Conservation (phyloP, 176 grass and related monocot species). For the Leersia perrieri region DNA sequence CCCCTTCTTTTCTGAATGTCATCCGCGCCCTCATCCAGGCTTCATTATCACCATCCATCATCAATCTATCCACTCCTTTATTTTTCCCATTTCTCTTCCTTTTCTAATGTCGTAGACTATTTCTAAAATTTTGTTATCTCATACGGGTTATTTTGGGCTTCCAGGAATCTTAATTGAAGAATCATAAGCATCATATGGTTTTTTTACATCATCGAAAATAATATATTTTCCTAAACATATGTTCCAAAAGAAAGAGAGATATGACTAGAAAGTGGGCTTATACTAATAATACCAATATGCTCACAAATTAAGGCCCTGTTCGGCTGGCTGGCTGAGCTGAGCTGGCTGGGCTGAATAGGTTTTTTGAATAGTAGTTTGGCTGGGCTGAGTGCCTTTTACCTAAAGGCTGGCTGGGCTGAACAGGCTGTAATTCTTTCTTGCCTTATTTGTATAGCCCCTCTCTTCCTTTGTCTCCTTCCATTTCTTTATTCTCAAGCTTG, state of each 20-base stretch:
- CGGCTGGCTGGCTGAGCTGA: too few species aligned
- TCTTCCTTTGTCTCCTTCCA: constrained; percentile 39
- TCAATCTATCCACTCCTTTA: constrained; percentile 8
- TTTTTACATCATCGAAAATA: background rate
- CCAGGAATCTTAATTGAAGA: background rate
- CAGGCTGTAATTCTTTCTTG: background rate
- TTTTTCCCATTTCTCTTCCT: background rate
- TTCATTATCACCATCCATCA: constrained; percentile 36
- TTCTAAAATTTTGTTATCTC: background rate
- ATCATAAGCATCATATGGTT: background rate
- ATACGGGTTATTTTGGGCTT: background rate
- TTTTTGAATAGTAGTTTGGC: too few species aligned
- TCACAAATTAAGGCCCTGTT: too few species aligned
- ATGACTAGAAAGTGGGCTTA: background rate
- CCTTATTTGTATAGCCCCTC: constrained; percentile 29
- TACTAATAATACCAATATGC: background rate
- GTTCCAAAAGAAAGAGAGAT: background rate
- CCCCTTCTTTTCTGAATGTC: constrained; percentile 11
- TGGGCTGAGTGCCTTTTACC: too few species aligned
- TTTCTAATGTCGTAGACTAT: background rate
- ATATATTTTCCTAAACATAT: background rate
- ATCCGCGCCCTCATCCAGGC: background rate
- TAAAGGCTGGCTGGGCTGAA: too few species aligned
- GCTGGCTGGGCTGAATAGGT: too few species aligned
- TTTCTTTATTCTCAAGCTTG: constrained; percentile 44